Conservation (phyloP, 108 stramenopile genomes). For the Epithemia pelagica region DNA sequence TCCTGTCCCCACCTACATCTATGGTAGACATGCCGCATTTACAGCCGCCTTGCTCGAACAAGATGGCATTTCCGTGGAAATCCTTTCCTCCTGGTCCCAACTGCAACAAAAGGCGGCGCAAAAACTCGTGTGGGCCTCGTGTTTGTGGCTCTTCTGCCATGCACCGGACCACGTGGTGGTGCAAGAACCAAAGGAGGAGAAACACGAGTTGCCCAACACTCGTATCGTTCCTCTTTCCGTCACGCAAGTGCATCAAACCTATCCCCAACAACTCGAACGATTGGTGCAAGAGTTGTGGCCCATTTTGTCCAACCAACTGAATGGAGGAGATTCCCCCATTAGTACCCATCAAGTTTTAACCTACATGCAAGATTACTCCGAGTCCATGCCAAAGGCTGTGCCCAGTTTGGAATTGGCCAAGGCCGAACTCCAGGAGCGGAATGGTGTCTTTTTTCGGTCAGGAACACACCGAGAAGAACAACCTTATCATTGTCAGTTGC, state of each 20-base stretch:
- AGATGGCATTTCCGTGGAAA: slow-evolving; percentile 31
- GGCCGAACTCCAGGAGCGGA: slow-evolving; percentile 47
- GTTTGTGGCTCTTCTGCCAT: too few relatives aligned
- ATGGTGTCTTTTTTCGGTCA: slow-evolving; percentile 32
- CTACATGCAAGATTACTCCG: slow-evolving; percentile 46
- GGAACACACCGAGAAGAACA: not conserved
- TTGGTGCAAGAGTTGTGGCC: slow-evolving; percentile 44
- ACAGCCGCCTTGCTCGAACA: slow-evolving; percentile 24
- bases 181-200: too few relatives aligned
- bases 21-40: slow-evolving; percentile 45
- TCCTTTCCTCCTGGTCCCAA: not conserved
- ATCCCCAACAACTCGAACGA: slow-evolving; percentile 21
- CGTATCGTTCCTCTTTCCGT: too few relatives aligned
- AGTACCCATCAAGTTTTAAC: slow-evolving; percentile 19
- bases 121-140: too few relatives aligned
- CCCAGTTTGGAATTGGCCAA: slow-evolving; percentile 44
- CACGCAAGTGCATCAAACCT: slow-evolving; percentile 33
- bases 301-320: not conserved
- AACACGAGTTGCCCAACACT: too few relatives aligned
- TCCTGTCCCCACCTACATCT: slow-evolving; percentile 51
- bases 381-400: slow-evolving; percentile 46
- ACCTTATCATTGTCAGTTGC: not conserved
- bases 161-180: too few relatives aligned
- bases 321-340: slow-evolving; percentile 6
- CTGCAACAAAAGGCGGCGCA: too few relatives aligned